Evolutionary conservation across 78 protist species (phyloP).

Genomic region (Dictyostelium citrinum): DNA sequence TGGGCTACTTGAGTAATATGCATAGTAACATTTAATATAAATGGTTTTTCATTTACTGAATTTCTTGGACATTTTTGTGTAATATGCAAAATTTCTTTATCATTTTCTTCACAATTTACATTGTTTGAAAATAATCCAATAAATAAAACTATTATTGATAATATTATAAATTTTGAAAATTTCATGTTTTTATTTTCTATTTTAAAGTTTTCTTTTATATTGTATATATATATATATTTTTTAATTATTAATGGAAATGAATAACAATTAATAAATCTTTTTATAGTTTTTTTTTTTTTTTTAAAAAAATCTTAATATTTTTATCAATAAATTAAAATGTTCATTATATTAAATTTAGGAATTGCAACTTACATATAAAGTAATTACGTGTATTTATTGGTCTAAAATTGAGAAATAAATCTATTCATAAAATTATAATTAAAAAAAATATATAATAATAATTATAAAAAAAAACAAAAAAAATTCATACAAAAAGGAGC

Average conservation of each 20-base stretch:
- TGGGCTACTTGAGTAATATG: neutral
- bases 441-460: neutral
- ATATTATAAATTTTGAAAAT: neutral
- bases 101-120: neutral
- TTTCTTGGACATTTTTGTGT: neutral
- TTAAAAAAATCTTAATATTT: neutral
- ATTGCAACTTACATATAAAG: neutral
- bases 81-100: neutral
- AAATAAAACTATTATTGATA: neutral
- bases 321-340: neutral
- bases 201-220: neutral
- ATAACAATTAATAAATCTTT: neutral
- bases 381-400: neutral
- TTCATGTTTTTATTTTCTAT: neutral
- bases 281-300: neutral
- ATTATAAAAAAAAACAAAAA: neutral
- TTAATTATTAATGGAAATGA: neutral
- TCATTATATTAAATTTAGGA: neutral
- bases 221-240: too few relatives aligned
- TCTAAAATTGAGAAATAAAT: neutral
- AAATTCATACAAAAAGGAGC: neutral
- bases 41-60: neutral
- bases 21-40: neutral
- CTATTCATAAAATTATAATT: neutral
- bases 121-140: neutral